Conservation (phyloP, 129 eudicot genomes). For the Centella asiatica region DNA sequence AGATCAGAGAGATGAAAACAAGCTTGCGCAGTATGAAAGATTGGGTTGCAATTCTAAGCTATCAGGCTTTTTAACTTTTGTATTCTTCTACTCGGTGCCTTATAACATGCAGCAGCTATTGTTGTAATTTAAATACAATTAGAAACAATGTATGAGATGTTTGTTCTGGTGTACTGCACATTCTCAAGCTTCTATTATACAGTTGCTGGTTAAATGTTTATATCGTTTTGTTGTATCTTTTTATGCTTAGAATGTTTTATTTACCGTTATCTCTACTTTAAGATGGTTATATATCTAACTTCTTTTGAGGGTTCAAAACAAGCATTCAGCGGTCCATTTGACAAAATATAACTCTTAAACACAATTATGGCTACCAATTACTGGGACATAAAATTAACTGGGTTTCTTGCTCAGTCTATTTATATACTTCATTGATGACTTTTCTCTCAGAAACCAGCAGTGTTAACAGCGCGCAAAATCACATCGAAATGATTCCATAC, state of each 20-base stretch:
- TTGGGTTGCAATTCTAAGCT: not conserved
- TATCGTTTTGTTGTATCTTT: too few species aligned
- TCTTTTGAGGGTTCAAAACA: too few species aligned
- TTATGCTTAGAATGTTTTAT: too few species aligned
- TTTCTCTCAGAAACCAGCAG: not conserved
- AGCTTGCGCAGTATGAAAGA: not conserved
- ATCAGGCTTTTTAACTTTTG: too few species aligned
- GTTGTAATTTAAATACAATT: too few species aligned
- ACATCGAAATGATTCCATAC: not conserved
- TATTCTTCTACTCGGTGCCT: not conserved
- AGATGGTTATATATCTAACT: too few species aligned
- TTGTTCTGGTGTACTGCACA: not conserved
- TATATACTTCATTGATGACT: too few species aligned
- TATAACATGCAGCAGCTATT: too few species aligned
- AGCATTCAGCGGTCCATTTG: not conserved
- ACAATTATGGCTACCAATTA: not conserved
- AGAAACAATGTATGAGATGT: not conserved
- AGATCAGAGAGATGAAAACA: too few species aligned
- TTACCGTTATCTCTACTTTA: too few species aligned
- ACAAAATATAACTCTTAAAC: not conserved
- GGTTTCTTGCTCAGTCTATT: too few species aligned
- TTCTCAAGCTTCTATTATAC: not conserved
- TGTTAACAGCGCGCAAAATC: not conserved
- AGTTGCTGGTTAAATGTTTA: not conserved
- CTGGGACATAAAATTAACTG: not conserved